Percentiles rank a stretch among this genome's conserved stretches.
Conservation (phyloP, 1,284 basidiomycete genomes). For the Heterobasidion occidentale region DNA sequence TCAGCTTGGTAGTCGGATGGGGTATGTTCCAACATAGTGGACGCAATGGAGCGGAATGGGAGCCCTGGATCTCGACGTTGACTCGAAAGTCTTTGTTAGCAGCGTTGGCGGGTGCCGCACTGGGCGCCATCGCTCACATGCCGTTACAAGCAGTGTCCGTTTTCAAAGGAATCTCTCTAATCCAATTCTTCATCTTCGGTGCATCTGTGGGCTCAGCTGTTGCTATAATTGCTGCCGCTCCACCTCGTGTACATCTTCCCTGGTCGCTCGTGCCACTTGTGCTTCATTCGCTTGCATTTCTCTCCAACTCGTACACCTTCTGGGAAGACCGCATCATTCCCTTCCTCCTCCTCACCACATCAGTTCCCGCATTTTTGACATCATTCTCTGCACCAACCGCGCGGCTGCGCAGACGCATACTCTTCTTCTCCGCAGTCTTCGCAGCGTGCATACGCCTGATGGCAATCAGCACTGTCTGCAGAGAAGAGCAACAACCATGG, state of each 20-base stretch:
- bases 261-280: slow-evolving; percentile 44
- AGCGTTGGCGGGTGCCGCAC: slow-evolving; percentile 33
- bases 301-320: slow-evolving; percentile 92
- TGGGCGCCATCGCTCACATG: slow-evolving; percentile 31
- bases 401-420: slow-evolving; percentile 68
- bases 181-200: slow-evolving; percentile 39
- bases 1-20: slow-evolving; percentile 40
- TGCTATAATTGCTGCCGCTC: slow-evolving; percentile 28
- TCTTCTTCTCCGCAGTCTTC: slow-evolving; percentile 62
- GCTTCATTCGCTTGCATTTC: slow-evolving; percentile 67
- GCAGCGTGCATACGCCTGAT: slow-evolving; percentile 71
- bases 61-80: slow-evolving; percentile 22
- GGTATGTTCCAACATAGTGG: slow-evolving; percentile 39
- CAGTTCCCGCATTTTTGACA: slow-evolving; percentile 48
- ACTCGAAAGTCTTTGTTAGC: slow-evolving; percentile 16
- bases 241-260: slow-evolving; percentile 18
- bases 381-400: slow-evolving; percentile 62
- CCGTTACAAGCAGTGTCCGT: slow-evolving; percentile 18
- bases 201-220: slow-evolving; percentile 31
- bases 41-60: slow-evolving; percentile 27
- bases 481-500: slow-evolving; percentile 90
- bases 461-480: slow-evolving; percentile 74
- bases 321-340: slow-evolving; percentile 88
- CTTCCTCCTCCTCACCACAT: slow-evolving; percentile 64
- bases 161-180: slow-evolving; percentile 33